Percentiles rank a stretch among this genome's conserved stretches.
Evolutionary conservation across 2,329 filamentous ascomycete genomes (phyloP).

Genomic region (Phialophora tarda): DNA sequence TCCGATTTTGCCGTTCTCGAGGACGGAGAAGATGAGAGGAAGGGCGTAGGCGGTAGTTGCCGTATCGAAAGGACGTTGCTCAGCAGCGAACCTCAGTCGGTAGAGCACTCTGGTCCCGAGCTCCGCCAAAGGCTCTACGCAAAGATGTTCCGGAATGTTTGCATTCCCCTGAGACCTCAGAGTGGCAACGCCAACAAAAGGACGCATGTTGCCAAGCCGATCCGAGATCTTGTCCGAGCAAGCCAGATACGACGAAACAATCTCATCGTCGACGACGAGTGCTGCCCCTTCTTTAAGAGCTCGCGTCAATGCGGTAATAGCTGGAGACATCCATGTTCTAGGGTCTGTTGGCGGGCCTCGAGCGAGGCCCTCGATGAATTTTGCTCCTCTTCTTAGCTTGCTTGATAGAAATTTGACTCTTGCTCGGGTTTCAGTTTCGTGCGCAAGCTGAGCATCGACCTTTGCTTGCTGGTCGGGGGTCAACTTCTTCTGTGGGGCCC

Average conservation of each 20-base stretch:
- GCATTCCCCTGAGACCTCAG: conserved; percentile 77
- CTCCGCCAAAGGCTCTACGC: conserved; percentile 78
- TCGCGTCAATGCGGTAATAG: conserved; percentile 73
- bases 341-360: conserved; percentile 88
- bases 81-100: conserved; percentile 83
- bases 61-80: conserved; percentile 90
- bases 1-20: conserved; percentile 79
- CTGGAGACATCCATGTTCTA: conserved; percentile 83
- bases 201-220: conserved; percentile 75
- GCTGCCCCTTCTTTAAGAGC: conserved; percentile 80
- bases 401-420: conserved; percentile 73
- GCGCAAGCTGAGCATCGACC: conserved; percentile 86
- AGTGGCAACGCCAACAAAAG: conserved; percentile 86
- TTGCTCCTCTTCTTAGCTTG: conserved; percentile 79
- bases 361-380: conserved; percentile 81
- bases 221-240: conserved; percentile 76
- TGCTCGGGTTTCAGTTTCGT: conserved; percentile 78
- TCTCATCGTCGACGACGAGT: conserved; percentile 78
- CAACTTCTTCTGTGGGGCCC: conserved; percentile 81
- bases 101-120: conserved; percentile 89
- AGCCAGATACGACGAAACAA: conserved; percentile 77
- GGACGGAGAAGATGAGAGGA: conserved; percentile 77
- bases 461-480: conserved; percentile 87
- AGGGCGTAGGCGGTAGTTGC: conserved; percentile 87
- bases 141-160: conserved; percentile 72